Base-by-base conservation (phyloP, 129 eudicot species). In the Pittosporum tobira region DNA sequence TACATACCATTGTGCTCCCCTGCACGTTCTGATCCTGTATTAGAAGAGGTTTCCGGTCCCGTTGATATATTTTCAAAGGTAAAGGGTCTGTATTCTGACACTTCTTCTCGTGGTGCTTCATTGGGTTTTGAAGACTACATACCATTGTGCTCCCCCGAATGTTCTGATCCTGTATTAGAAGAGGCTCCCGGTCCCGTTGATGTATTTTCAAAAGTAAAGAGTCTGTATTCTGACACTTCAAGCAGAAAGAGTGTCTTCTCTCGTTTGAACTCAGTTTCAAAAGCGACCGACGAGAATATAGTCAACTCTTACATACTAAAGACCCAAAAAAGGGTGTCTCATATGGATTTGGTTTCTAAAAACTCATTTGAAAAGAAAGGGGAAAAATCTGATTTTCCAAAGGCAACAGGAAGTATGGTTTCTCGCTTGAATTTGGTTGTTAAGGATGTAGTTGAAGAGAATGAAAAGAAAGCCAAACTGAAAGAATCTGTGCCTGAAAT, bases 1-100 rank as follows among this genome's bases (percentile, higher is more conserved):
- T 64, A 51, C 61, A 40, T 64, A 29, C 69, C 60, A 0, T 23
- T 64, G 49, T 38, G 44, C 25, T 64, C 38, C 37, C 69, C 69
- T 21, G 50, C 51, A 4, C 19, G 19, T 21, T 24, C 29, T n/a
- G 23, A 61, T 14, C 19, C 22, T 15, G 8, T 6, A n/a, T n/a
- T n/a, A 31, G 37, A 31, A n/a, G n/a, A n/a, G n/a, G n/a, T n/a
- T n/a, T n/a, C n/a, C n/a, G n/a, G n/a, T n/a, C n/a, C n/a, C n/a
- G n/a, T n/a, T n/a, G n/a, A n/a, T 42, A 18, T 10, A 5, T 4
- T 18, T 37, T 21, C 44, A 15, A 31, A 24, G 12, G 21, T 42
- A 29, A 53, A 54, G 44, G 53, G 52, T 3, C 25, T 53, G 45
- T 65, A 65, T 16, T 65, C 71, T 42, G 71, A 53, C 21, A 45